Base-by-base conservation (phyloP, 2,329 filamentous ascomycete species). In the Trichoderma breve region DNA sequence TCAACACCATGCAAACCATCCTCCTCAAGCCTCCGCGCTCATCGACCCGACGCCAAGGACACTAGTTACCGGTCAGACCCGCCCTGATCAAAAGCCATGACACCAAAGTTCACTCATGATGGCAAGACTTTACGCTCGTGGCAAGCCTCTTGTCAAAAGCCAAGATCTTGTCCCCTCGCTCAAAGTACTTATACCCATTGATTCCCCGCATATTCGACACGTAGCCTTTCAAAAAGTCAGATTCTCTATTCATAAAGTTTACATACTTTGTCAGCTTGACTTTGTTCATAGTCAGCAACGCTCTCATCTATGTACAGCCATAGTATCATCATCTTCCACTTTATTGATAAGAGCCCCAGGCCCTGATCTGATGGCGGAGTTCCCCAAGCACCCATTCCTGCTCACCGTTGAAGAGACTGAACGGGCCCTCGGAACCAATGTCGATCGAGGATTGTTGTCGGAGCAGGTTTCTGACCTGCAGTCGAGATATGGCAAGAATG, bases 391-490 rank as follows among this genome's bases (percentile, higher is more conserved):
- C 76, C 88, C 89, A 32, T 91, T 90, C 77, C 86, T 90, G 72
- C 85, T 93, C 64, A 80, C 87, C 26, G 84, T 87, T 75, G 83
- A 88, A 74, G 86, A 92, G 80, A 91, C 93, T 73, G 89, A 88
- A 32, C 82, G 86, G 69, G 86, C 88, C 73, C 86, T 92, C 68
- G 83, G 85, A 43, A 91, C 91, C 67, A 86, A 92, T 77, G 78
- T 90, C 69, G 91, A 93, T 73, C 90, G 87, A 78, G 92, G 92
- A 51, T 83, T 95, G 57, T 89, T 85, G 11, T 85, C 87, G 18
- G 79, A 82, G 9, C 87, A 92, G 77, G 91, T 92, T 26, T 80
- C 84, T 66, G 81, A 88, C 71, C 83, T 91, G 28, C 86, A 90
- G 71, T 80, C 86, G 26, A 84, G 87, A 72, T 90, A 91, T 78